Base-by-base conservation (phyloP, 1,139 yeast genomes). In the Taphrina pruni region DNA sequence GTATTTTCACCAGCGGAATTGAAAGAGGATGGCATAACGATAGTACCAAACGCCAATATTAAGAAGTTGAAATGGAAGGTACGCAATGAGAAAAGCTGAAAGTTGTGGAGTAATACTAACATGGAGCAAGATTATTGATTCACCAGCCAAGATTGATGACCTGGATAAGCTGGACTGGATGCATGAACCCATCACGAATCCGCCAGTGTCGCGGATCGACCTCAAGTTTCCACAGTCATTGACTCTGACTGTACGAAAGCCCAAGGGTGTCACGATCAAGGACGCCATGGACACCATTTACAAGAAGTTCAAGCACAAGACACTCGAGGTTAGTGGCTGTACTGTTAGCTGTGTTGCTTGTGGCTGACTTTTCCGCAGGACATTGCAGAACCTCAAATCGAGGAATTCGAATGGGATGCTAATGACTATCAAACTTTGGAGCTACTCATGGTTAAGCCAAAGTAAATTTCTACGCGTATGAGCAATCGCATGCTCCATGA, bases 271-370 rank as follows among this genome's bases (percentile, higher is more conserved):
- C 52, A 65, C 69, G 20, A 54, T 57, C 46, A 65, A 65, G 45
- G 69, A 65, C 57, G 69, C 69, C 32, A 65, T 65, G 69, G 69
- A 65, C 54, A 57, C 60, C 20, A 50, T 65, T 0, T 65, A 65
- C 58, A 65, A 65, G 50, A 65, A 65, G 38, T 65, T 65, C 52
- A 65, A 65, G 69, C 64, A 65, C 64, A 65, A 57, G 69, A 35
- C 67, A 7, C 61, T 64, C 26, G 67, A 64, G 54, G 62, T 58
- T 1, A 11, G 62, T 20, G 36, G 9, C 46, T 7, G n/a, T 32
- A 12, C 43, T 14, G 20, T 12, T 4, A 45, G 20, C 48, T 45
- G 8, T 17, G 8, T 45, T 20, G n/a, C 8, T 6, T 14, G 7
- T 9, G 43, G 32, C 50, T 56, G 60, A 56, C 60, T 2, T 20